Evolutionary conservation across 2,329 filamentous ascomycete species (phyloP).

Genomic region (Trichoderma citrinoviride): DNA sequence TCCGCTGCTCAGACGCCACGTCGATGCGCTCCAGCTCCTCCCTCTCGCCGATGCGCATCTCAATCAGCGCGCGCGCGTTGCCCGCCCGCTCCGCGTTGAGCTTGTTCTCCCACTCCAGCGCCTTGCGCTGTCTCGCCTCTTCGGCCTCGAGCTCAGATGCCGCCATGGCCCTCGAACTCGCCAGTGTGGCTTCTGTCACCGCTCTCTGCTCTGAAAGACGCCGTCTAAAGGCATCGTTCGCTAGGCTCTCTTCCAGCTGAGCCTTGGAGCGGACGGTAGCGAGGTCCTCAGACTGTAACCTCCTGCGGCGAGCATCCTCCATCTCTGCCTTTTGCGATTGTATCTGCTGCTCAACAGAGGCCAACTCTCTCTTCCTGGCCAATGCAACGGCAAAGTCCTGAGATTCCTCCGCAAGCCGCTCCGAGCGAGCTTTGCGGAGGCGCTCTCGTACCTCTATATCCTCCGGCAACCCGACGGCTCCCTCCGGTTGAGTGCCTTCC

Average conservation of each 20-base stretch:
- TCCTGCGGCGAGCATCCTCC: conserved; percentile 50
- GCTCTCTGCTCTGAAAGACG: conserved; percentile 47
- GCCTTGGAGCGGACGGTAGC: conserved; percentile 44
- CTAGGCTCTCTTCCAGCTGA: conserved; percentile 45
- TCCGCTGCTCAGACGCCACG: conserved; percentile 44
- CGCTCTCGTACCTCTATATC: conserved; percentile 51
- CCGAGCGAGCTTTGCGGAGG: conserved; percentile 46
- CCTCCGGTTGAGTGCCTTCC: conserved; percentile 52
- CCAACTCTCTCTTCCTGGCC: conserved; percentile 50
- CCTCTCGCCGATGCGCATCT: conserved; percentile 49
- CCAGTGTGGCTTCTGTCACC: conserved; percentile 46
- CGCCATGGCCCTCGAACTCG: conserved; percentile 45
- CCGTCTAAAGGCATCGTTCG: conserved; percentile 33
- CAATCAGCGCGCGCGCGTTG: conserved; percentile 50
- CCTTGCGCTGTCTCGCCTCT: conserved; percentile 41
- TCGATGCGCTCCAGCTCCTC: conserved; percentile 52
- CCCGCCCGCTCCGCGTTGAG: conserved; percentile 46
- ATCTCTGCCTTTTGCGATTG: conserved; percentile 48
- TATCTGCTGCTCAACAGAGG: conserved; percentile 51
- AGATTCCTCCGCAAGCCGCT: conserved; percentile 45
- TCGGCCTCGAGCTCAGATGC: conserved; percentile 49
- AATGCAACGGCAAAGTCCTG: conserved; percentile 51
- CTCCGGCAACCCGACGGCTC: conserved; percentile 50
- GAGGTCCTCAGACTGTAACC: conserved; percentile 47
- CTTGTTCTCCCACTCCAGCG: conserved; percentile 50